Conservation (phyloP, 257 asterid genomes). For the Gynochthodes officinalis region DNA sequence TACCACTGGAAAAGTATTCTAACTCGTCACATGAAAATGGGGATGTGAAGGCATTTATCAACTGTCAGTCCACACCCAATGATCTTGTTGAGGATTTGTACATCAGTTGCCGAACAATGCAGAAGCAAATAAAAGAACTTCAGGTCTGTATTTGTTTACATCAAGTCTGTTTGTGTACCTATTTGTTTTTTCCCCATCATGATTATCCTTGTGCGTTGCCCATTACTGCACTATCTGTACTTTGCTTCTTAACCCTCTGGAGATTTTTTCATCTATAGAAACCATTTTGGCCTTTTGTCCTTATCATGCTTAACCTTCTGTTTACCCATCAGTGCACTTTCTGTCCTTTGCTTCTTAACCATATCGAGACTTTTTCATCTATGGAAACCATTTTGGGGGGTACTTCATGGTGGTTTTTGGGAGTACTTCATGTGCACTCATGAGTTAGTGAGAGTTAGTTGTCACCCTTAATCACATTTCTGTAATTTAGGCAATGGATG, state of each 20-base stretch:
- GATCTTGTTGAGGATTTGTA: conserved; percentile 41
- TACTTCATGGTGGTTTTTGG: not conserved
- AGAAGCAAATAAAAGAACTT: conserved; percentile 69
- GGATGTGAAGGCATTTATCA: conserved; percentile 41
- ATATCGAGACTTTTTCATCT: not conserved
- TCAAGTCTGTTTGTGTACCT: not conserved
- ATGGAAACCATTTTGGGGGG: not conserved
- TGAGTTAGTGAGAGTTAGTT: not conserved
- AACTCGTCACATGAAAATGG: conserved; percentile 48
- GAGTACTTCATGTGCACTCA: not conserved
- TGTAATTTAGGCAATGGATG: conserved; percentile 3
- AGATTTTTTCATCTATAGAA: not conserved
- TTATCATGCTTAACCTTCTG: not conserved
- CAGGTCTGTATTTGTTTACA: conserved; percentile 44
- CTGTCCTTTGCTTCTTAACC: too few species aligned
- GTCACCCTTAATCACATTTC: not conserved
- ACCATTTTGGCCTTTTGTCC: not conserved
- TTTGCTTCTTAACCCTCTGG: not conserved
- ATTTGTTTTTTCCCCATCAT: not conserved
- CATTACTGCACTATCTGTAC: not conserved
- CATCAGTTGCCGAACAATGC: conserved; percentile 54
- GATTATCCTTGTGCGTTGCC: not conserved
- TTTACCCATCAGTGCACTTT: too few species aligned
- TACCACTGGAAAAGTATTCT: conserved; percentile 60
- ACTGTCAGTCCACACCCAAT: conserved; percentile 34